Evolutionary conservation across 495 filamentous ascomycete genomes (phyloP).

Genomic region (Schizothecium vesticola): DNA sequence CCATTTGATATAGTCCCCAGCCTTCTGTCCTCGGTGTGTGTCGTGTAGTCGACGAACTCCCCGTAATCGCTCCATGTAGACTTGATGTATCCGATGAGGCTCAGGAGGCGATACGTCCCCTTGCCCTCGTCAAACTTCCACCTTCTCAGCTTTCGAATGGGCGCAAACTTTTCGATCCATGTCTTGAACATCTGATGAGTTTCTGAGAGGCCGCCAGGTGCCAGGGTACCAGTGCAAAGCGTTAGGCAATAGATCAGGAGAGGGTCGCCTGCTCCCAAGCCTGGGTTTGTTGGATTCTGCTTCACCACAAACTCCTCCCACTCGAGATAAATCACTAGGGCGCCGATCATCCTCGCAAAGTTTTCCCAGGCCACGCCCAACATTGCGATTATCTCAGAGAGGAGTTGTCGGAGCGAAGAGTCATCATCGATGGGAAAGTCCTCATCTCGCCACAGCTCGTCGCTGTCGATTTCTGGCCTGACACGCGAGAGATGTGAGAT

Average conservation of each 20-base stretch:
- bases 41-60: not conserved
- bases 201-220: conserved; percentile 4
- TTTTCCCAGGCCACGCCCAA: not conserved
- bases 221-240: conserved; percentile 8
- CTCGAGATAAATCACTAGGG: not conserved
- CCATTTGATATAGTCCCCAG: conserved; percentile 6
- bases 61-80: conserved; percentile 5
- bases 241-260: conserved; percentile 6
- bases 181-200: not conserved
- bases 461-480: not conserved
- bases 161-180: not conserved
- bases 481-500: not conserved
- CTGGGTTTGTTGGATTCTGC: conserved; percentile 11
- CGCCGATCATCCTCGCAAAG: not conserved
- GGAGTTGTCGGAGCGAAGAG: not conserved
- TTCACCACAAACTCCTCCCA: conserved; percentile 8
- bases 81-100: conserved; percentile 9
- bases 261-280: not conserved
- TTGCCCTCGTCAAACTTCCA: conserved; percentile 4
- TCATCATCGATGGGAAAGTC: not conserved
- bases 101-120: not conserved
- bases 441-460: not conserved
- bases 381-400: not conserved
- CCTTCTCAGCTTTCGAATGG: conserved; percentile 3
- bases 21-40: not conserved